Evolutionary conservation across 208 protist genomes (phyloP).

Genomic region (Crithidia thermophila): DNA sequence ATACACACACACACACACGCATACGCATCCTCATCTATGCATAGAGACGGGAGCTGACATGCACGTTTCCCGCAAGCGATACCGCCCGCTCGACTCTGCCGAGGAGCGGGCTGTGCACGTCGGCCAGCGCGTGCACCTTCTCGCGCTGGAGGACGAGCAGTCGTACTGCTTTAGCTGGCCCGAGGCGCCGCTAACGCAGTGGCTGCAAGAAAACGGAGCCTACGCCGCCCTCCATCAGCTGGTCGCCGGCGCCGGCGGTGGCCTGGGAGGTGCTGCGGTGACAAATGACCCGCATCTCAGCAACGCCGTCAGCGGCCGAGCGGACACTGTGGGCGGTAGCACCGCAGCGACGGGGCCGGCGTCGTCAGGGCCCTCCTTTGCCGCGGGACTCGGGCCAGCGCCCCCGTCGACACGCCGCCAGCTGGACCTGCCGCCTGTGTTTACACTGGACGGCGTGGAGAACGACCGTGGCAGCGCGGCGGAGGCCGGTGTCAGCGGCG

Average conservation of each 20-base stretch:
- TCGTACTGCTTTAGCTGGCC: conserved; percentile 90
- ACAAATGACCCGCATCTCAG: background rate
- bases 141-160: conserved; percentile 66
- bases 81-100: conserved; percentile 74
- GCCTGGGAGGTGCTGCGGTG: background rate
- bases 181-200: conserved; percentile 42
- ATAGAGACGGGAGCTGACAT: conserved; percentile 23
- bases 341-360: background rate
- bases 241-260: background rate
- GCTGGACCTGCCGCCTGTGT: conserved; percentile 25
- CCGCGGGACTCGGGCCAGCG: background rate
- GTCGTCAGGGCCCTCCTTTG: background rate
- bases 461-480: background rate
- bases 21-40: too few relatives aligned
- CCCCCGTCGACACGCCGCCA: conserved; percentile 1
- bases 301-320: background rate
- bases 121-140: conserved; percentile 48
- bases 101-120: conserved; percentile 68
- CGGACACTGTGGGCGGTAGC: background rate
- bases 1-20: conserved; percentile 21
- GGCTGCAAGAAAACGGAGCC: conserved; percentile 21
- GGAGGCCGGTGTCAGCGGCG: background rate
- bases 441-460: conserved; percentile 5
- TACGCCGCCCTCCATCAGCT: conserved; percentile 31
- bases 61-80: conserved; percentile 64